Evolutionary conservation across 148 eudicot genomes (phyloP).

Genomic region (Chenopodium suecicum): DNA sequence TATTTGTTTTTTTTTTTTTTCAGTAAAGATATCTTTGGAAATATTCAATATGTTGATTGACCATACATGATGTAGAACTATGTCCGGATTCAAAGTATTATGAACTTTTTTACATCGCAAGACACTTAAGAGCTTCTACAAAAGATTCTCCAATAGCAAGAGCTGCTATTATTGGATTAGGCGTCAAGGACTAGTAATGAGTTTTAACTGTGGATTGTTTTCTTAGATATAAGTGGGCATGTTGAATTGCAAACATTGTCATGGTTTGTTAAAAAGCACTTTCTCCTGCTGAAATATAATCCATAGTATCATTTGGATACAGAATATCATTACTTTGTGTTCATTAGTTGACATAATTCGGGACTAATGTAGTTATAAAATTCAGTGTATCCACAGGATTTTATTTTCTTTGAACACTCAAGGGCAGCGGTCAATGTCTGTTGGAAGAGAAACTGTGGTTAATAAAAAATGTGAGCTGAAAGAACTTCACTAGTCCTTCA

Average conservation of each 20-base stretch:
- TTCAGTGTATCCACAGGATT: no score
- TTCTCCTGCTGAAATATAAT: not conserved
- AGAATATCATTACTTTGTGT: no score
- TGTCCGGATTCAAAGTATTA: constrained; percentile 19
- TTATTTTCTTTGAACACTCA: no score
- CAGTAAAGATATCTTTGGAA: constrained; percentile 1
- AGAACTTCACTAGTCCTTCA: no score
- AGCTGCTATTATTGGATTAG: not conserved
- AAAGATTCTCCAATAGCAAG: not conserved
- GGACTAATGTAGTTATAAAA: no score
- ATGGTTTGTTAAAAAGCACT: not conserved
- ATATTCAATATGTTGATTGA: constrained; percentile 1
- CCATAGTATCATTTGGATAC: not conserved
- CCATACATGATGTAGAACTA: constrained; percentile 17
- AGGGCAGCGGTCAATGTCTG: no score
- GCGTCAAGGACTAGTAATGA: not conserved
- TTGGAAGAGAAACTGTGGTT: no score
- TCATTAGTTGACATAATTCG: not conserved
- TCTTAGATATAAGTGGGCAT: not conserved
- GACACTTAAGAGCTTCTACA: constrained; percentile 1
- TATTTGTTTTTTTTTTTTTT: not conserved
- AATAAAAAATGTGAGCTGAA: no score
- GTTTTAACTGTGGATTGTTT: not conserved
- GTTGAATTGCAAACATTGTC: not conserved
- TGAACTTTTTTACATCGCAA: not conserved